Base-by-base conservation (phyloP, 1,284 basidiomycete species). In the Melampsora americana region DNA sequence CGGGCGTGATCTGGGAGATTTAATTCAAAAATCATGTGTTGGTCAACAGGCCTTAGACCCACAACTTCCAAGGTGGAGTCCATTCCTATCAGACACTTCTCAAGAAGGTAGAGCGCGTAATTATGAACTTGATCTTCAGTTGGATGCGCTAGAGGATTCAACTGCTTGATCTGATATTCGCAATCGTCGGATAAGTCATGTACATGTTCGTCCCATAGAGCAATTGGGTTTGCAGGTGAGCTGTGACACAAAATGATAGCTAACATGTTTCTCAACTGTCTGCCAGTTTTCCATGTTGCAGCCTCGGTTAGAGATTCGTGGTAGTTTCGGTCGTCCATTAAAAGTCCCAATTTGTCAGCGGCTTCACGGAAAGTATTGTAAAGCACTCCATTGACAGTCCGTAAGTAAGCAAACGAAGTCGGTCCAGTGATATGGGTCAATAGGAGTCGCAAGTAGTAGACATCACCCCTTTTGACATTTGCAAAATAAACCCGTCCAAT, bases 41-140 rank as follows among this genome's bases (percentile, higher is more conserved):
- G 69, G 16, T 44, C 30, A 81, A 83, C 0, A 84, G 69, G 2
- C 85, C 79, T 56, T 4, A 56, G 18, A 2, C 50, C 50, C 4
- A 56, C 50, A 5, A 5, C 4, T 56, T 20, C 50, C 50, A 56
- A 56, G 18, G 20, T 56, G 12, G 50, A 20, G n/a, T 26, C 16
- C 85, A 44, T 2, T 69, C 39, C 7, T 72, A 53, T 23, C 26
- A 32, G 3, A 35, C 35, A 35, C 35, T 35, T 35, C 9, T 35
- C 35, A 35, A 35, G 35, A 4, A 35, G 9, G 35, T 35, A 35
- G 9, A 35, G 35, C 9, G 35, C 35, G 9, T 35, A 35, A 9
- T 35, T 35, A 9, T 35, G 35, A 35, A 35, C 9, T 4, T 35
- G 35, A 4, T 35, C 26, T 66, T 32, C 35, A 35, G 35, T 35